A percentile compares a stretch with the other conserved stretches of the same genome.
Evolutionary conservation across 441 rosid genomes (phyloP).

Genomic region (Pelargonium australe): DNA sequence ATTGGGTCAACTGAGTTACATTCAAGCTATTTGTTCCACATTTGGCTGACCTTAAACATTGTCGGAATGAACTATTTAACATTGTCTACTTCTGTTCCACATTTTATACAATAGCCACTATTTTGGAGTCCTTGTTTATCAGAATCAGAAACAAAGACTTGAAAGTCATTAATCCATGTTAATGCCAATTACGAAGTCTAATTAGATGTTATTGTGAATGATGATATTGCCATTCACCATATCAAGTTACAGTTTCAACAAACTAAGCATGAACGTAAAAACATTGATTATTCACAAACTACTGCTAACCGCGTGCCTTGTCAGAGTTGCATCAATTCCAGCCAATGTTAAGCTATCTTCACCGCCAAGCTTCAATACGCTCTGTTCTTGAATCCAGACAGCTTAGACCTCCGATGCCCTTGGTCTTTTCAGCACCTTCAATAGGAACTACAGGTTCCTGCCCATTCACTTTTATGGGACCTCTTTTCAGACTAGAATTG

Average conservation of each 20-base stretch:
- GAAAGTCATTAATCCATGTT: no score
- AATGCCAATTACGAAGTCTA: no score
- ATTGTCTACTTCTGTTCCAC: no score
- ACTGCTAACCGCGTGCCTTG: not conserved
- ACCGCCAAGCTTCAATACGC: slow-evolving; percentile 73
- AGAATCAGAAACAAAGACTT: no score
- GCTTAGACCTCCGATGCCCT: slow-evolving; percentile 45
- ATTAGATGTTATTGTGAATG: no score
- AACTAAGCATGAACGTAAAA: not conserved
- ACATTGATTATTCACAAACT: slow-evolving; percentile 1
- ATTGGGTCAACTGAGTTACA: no score
- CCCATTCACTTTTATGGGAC: slow-evolving; percentile 23
- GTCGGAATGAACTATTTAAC: no score
- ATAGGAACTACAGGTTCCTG: slow-evolving; percentile 28
- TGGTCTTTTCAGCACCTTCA: slow-evolving; percentile 29
- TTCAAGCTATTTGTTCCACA: no score
- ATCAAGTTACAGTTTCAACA: not conserved
- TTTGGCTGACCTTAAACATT: no score
- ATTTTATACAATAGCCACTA: no score
- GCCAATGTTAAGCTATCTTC: slow-evolving; percentile 19
- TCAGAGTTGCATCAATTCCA: slow-evolving; percentile 10
- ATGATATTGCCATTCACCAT: no score
- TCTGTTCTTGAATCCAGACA: slow-evolving; percentile 52
- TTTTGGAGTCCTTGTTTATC: no score
- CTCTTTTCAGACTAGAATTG: slow-evolving; percentile 26